A percentile compares a stretch with the other conserved stretches of the same genome.
phyloP scores from a whole-genome alignment of 2,329 filamentous ascomycete species.

The Colletotrichum theobromicola region DNA sequence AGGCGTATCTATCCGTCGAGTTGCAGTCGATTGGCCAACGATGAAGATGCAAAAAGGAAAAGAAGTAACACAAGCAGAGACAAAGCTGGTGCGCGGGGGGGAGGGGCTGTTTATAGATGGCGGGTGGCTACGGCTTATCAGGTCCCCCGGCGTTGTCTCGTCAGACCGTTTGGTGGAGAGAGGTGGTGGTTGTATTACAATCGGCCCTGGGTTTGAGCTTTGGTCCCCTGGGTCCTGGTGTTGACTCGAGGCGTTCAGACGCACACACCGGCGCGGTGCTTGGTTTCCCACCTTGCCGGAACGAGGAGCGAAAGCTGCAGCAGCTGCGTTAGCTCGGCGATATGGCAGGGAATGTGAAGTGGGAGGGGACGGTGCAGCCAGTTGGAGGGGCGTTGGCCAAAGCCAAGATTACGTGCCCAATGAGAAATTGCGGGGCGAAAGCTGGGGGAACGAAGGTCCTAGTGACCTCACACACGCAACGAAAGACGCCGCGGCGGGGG shows the following conservation, averaged over 20 bases:
- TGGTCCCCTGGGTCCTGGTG: background rate
- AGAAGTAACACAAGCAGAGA: background rate
- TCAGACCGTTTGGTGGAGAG: background rate
- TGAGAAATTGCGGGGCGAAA: constrained; percentile 14
- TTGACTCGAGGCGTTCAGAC: constrained; percentile 14
- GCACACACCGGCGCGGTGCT: background rate
- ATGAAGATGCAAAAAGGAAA: background rate
- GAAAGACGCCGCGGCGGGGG: background rate
- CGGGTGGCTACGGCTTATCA: constrained; percentile 24
- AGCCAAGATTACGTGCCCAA: constrained; percentile 14
- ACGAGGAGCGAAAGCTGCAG: background rate
- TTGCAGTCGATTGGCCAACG: background rate
- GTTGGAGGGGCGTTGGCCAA: background rate
- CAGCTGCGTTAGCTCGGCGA: constrained; percentile 2
- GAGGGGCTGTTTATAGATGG: constrained; percentile 17
- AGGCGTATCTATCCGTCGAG: background rate
- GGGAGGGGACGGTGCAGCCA: background rate
- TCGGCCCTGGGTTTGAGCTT: constrained; percentile 1
- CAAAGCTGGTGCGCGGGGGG: background rate
- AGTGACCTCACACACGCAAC: constrained; percentile 6
- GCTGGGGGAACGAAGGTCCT: background rate
- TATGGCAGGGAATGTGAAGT: background rate
- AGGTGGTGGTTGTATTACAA: background rate
- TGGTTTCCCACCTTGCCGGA: background rate
- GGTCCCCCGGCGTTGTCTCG: background rate